Conservation (phyloP, 345 rosid species). For the Eucalyptus marginata region DNA sequence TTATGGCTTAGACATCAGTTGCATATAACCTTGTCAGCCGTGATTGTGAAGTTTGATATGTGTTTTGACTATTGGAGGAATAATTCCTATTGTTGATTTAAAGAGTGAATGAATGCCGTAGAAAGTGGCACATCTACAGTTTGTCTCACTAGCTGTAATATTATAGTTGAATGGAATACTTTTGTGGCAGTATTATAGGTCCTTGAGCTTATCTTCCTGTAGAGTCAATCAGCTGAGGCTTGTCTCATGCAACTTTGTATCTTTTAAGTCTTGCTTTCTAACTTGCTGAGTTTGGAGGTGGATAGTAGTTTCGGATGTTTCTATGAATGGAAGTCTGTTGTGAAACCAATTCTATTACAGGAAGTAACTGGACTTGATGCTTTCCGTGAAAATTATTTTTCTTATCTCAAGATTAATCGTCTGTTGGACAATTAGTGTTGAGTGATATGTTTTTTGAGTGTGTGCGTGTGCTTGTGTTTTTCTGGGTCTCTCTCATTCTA, state of each 20-base stretch:
- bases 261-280: neutral
- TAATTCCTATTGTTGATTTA: neutral
- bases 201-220: neutral
- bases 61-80: neutral
- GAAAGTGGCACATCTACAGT: neutral
- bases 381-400: neutral
- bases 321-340: neutral
- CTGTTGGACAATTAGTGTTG: neutral
- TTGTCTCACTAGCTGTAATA: neutral
- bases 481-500: neutral
- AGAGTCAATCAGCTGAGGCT: neutral
- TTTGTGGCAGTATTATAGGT: neutral
- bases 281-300: neutral
- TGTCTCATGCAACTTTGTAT: neutral
- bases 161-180: neutral
- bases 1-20: neutral
- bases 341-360: neutral
- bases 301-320: neutral
- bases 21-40: neutral
- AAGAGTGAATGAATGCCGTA: neutral
- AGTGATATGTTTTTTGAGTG: neutral
- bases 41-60: neutral
- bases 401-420: neutral
- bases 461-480: neutral
- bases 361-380: neutral